Base-by-base conservation (phyloP, 805 yeast species). In the Tetrapisispora arboricola region DNA sequence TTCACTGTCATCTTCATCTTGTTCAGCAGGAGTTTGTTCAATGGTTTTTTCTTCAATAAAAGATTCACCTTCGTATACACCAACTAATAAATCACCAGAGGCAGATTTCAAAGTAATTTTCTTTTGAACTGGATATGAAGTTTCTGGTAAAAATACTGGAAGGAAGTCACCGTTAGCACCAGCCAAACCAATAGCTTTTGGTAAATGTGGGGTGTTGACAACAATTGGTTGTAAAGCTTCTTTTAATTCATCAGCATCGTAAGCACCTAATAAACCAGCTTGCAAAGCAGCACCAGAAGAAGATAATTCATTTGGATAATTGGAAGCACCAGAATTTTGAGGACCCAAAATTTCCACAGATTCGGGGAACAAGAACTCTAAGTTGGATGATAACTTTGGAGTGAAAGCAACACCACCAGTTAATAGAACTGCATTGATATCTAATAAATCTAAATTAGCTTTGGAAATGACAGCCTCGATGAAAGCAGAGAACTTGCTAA, bases 221-320 rank as follows among this genome's bases (percentile, higher is more conserved):
- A 88, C 84, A 44, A 84, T 76, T 29, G 66, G 92, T 64, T 84
- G 83, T 53, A 79, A 68, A 43, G 92, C 80, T 66, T 86, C 94
- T 36, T 72, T 68, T 54, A 80, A 70, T 65, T 86, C 92, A 47
- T 84, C 94, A 40, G 75, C 86, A 57, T 81, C 92, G 55, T 85
- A 94, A 55, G 82, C 90, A 48, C 82, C 69, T 55, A 90, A 71
- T 46, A 77, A 58, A 29, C 94, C 78, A 39, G 96, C 98, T 73
- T 92, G 97, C 61, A 90, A 74, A 48, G 97, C 96, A 44, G 96
- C 94, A 67, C 98, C 98, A 58, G 94, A 80, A 49, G 94, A 80
- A 49, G 82, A 71, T 57, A 87, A 72, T 70, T 92, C 97, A 58
- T 84, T 80, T 45, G 98, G 96, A 66, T 84, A 76, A 46, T 79